Base-by-base conservation (phyloP, 2,329 filamentous ascomycete species). In the Scytalidium sp. region DNA sequence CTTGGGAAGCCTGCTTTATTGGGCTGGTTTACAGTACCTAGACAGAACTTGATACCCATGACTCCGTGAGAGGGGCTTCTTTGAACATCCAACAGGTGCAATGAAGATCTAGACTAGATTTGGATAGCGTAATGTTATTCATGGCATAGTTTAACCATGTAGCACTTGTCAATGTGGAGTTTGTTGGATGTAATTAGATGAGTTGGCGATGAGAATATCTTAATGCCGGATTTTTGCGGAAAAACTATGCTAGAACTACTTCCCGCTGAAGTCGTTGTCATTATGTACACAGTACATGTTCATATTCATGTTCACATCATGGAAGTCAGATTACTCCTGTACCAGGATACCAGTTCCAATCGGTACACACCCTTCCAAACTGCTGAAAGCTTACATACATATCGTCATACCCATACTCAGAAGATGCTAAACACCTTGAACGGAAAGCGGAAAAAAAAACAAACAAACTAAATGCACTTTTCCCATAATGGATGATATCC, bases 1-100 rank as follows among this genome's bases (percentile, higher is more conserved):
- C 4, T 58, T 86, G 41, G 84, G 83, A 1, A 75, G 82, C 23
- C 47, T 80, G 32, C 58, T 88, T 43, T 84, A 79, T 62, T 79
- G 75, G 73, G 50, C 84, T 13, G 78, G 74, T 43, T 65, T 50
- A 59, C 63, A 20, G 50, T 70, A 69, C 60, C 42, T 43, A 20
- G 57, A 55, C 43, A 49, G 17, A 27, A 36, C 17, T 36, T 36
- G 32, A 36, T 36, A 36, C 32, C 7, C 32, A 36, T 36, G 15
- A 7, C 11, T 10, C 32, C 17, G 15, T 5, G 32, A 36, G 13
- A 5, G 13, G 17, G 32, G 4, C 32, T 27, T n/a, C n/a, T n/a
- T n/a, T n/a, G n/a, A n/a, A n/a, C n/a, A n/a, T n/a, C n/a, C n/a
- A n/a, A n/a, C n/a, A n/a, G 32, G 13, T 36, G 32, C 13, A 36